Evolutionary conservation across 176 grass and related monocot genomes (phyloP).

Genomic region (Aegilops umbellulata): DNA sequence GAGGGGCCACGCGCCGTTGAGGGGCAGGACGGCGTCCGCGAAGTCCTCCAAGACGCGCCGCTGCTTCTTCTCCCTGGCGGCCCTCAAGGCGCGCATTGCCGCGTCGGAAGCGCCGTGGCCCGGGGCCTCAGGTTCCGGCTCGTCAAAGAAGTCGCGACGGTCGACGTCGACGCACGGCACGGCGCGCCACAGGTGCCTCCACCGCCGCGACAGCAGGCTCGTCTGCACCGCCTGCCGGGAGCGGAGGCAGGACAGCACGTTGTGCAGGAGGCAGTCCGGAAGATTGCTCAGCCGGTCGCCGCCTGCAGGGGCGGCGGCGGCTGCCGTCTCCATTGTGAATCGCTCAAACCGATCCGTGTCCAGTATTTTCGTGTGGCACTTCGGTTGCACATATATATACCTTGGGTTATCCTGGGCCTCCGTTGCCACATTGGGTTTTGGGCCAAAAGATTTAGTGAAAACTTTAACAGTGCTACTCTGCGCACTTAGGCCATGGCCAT

Average conservation of each 20-base stretch:
- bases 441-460: too few species aligned
- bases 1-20: background rate
- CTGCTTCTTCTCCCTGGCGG: background rate
- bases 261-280: background rate
- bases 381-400: background rate
- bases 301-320: background rate
- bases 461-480: too few species aligned
- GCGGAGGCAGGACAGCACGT: background rate
- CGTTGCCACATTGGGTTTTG: too few species aligned
- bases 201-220: background rate
- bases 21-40: background rate
- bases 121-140: background rate
- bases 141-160: background rate
- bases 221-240: background rate
- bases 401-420: background rate
- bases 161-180: slow-evolving; percentile 10
- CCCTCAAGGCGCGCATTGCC: background rate
- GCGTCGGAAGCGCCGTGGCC: background rate
- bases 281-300: background rate
- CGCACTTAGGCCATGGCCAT: too few species aligned
- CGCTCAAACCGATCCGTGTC: background rate
- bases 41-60: background rate
- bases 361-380: background rate
- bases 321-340: background rate
- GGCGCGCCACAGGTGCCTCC: background rate